Base-by-base conservation (phyloP, 305 asterid genomes). In the Fraxinus baroniana region DNA sequence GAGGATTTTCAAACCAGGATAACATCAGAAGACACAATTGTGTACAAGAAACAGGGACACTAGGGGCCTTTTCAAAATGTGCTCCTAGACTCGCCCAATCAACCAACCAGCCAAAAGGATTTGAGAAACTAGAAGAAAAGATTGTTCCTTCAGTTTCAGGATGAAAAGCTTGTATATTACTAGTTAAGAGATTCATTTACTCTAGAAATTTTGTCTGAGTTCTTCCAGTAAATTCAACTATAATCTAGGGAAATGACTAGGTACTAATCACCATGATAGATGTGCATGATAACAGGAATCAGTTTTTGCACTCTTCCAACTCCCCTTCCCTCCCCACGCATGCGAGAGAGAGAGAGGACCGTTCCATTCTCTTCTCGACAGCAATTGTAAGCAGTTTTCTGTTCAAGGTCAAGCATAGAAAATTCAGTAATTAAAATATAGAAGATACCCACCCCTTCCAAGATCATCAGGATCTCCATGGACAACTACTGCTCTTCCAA, bases 381-480 rank as follows among this genome's bases (percentile, higher is more conserved):
- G 57, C 5, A 46, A 46, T 13, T 12, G n/a, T 46, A 46, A 60
- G 70, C 22, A 20, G 26, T 7, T 60, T 60, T 20, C 70, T 60
- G 70, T 22, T 60, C 70, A 7, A 60, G 12, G 30, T 22, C 4
- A 9, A 9, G 72, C 37, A 70, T 4, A 30, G 75, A 68, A 28
- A 68, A 68, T 13, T 68, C 36, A 18, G 13, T 10, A 78, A 1
- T 62, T 9, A 20, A 46, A 73, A 74, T 72, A 28, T 17, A 70
- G 75, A 39, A 62, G 83, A 66, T 10, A 74, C 93, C 28, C 80
- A 94, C 99, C 99, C 88, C 85, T 92, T 85, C 97, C 99, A 60
- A 95, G 94, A 90, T 95, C 99, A 88, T 95, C 99, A 13, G 97
- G 97, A 86, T 95, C 98, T 70, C 86, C 95, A 90, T 95, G 99